Base-by-base conservation (phyloP, 1,284 basidiomycete genomes). In the Meira nashicola region DNA sequence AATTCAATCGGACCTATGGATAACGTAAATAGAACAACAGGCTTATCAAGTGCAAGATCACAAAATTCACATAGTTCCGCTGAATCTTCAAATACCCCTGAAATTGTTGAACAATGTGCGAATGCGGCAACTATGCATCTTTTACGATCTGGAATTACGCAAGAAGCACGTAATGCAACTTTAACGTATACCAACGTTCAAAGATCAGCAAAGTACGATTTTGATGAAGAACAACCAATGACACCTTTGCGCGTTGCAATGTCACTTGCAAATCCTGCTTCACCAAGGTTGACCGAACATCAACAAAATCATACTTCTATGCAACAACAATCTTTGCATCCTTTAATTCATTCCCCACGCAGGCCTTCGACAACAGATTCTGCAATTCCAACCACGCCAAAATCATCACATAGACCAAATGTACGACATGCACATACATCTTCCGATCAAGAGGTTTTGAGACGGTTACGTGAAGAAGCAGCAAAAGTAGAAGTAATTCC, bases 81-180 rank as follows among this genome's bases (percentile, higher is more conserved):
- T 43, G 51, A 37, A 37, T 54, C 51, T 17, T 54, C 51, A 51
- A 21, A 38, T 43, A n/a, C 40, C 33, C n/a, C 19, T n/a, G 15
- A 40, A 12, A 33, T 56, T 23, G 7, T 33, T 48, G 54, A 21
- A 15, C n/a, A 28, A 6, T 15, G 23, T 19, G 39, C 14, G 8
- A 21, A 25, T 14, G 21, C 47, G n/a, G 15, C 47, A 50, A 37
- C 47, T n/a, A 5, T 54, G 55, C 1, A 12, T 49, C 9, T 38
- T 39, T 1, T 62, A 57, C 17, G 51, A 58, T 0, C 55, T 58
- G 1, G 57, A 58, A 12, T 39, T 52, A 4, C 56, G 54, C 14
- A 48, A 56, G 10, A 60, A 61, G 53, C 39, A 64, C 28, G 54
- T 62, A 25, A 58, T 25, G 47, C 21, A 25, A 25, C n/a, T 4